Evolutionary conservation across 805 yeast species (phyloP), one percentile per base, ranked within the genome.

Genomic region (Kazachstania psychrophila): DNA sequence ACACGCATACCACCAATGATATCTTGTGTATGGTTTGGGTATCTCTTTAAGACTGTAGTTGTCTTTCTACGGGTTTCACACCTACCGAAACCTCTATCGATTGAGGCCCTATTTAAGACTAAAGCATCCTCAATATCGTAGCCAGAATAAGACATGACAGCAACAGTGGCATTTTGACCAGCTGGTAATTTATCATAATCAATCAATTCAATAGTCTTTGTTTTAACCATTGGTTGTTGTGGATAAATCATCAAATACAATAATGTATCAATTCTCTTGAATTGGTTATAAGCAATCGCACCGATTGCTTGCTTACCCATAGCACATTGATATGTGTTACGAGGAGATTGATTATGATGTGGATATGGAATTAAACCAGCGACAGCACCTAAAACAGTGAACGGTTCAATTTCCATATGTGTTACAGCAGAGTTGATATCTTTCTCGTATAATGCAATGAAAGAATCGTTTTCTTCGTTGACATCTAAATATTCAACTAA

Each of bases 281-380:
- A 84, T 64, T 92, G 98, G 61, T 92, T 92, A 60, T 92, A 92
- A 9, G 94, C 96, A 62, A 92, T 92, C 2, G 97, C 97, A 49
- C 98, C 98, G 61, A 92, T 89, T n/a, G 98, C 98, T 66, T 92
- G 98, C 64, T 92, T 92, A 76, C 98, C 98, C 98, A 92, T 92
- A 50, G 98, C 98, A 61, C 96, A 88, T 69, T 92, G 98, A 65
- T 92, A 92, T 2, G 98, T 92, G 58, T 92, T 92, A 77, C 98
- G 89, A 43, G 98, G 98, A 38, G 96, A 88, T 69, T 92, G 98
- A 62, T 92, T 92, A 64, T 92, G 99, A 66, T 92, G 97, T 11
- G 99, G 99, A 81, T 89, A 92, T 13, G 99, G 99, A 72, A 92
- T 92, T 58, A 92, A 86, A 29, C 95, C 86, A 8, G 99, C 99